Base-by-base conservation (phyloP, 805 yeast genomes). In the Kregervanrija pseudodelftensis region DNA sequence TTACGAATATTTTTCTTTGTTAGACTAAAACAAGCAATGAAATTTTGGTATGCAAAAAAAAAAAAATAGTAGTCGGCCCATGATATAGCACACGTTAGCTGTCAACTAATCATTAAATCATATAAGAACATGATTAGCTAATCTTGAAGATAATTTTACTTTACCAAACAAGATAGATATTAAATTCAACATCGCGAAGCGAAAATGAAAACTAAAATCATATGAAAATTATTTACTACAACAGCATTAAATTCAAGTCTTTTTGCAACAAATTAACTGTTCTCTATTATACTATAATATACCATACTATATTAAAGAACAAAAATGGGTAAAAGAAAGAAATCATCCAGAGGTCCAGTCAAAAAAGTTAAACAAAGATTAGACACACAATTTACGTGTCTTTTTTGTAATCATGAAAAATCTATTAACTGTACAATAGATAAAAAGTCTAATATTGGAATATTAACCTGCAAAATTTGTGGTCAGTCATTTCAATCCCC, bases 331-430 rank as follows among this genome's bases (percentile, higher is more conserved):
- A 63, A 63, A 51, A 87, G 95, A 72, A 89, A 82, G 77, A 79
- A 85, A 69, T 79, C 91, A 33, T 72, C 89, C 8, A 81, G 89
- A 61, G 85, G 83, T 53, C 96, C 96, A 54, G 80, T 70, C 30
- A 85, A 84, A 64, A 82, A 76, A 63, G 67, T 86, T 53, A 88
- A 85, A 52, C 93, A 84, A 57, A 83, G 73, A 51, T 72, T 90
- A 51, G 95, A 88, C 46, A 79, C 88, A 3, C 77, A 85, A 47
- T 90, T 90, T 69, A 81, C 91, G 41, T 91, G 99, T 67, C 69
- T 93, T 45, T 91, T 91, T 64, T 91, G 99, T 66, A 91, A 91
- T 64, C 98, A 91, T 67, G 98, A 91, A 60, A 82, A 83, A 55
- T 83, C 96, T 2, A 95, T 91, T 36, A 76, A 83, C 36, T 90